phyloP scores from a whole-genome alignment of 768 basidiomycete species.

The Holtermannia corniformis region DNA sequence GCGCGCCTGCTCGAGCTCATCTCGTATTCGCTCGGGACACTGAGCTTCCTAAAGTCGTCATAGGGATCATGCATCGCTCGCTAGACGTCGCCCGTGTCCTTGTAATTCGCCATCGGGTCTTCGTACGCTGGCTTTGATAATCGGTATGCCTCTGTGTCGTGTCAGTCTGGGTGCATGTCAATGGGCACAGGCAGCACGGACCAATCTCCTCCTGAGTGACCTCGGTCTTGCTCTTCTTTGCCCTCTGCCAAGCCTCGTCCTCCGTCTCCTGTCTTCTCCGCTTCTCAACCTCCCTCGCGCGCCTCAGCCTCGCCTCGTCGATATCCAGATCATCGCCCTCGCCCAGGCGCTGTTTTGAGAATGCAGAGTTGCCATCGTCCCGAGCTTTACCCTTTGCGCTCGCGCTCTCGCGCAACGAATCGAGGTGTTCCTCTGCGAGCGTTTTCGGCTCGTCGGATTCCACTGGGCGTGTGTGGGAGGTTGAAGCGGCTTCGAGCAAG shows the following conservation, averaged over 20 bases:
- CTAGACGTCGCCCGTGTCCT: constrained; percentile 46
- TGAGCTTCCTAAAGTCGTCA: constrained; percentile 38
- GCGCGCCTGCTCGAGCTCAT: constrained; percentile 51
- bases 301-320: constrained; percentile 58
- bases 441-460: constrained; percentile 25
- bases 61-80: constrained; percentile 1
- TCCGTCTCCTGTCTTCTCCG: constrained; percentile 56
- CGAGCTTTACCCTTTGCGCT: constrained; percentile 11
- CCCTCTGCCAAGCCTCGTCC: constrained; percentile 49
- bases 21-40: constrained; percentile 40
- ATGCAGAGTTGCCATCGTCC: constrained; percentile 46
- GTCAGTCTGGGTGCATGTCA: neutral
- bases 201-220: constrained; percentile 65
- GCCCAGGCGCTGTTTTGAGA: constrained; percentile 66
- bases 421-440: constrained; percentile 30
- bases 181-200: constrained; percentile 11
- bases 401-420: constrained; percentile 8
- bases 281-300: constrained; percentile 67
- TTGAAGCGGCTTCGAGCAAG: constrained; percentile 46
- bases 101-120: constrained; percentile 89
- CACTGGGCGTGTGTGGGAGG: constrained; percentile 32
- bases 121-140: constrained; percentile 61
- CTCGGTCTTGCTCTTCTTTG: constrained; percentile 54
- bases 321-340: constrained; percentile 66
- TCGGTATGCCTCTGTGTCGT: constrained; percentile 68